Conservation (phyloP, 2,329 filamentous ascomycete genomes). For the Pestalotiopsis sp. region DNA sequence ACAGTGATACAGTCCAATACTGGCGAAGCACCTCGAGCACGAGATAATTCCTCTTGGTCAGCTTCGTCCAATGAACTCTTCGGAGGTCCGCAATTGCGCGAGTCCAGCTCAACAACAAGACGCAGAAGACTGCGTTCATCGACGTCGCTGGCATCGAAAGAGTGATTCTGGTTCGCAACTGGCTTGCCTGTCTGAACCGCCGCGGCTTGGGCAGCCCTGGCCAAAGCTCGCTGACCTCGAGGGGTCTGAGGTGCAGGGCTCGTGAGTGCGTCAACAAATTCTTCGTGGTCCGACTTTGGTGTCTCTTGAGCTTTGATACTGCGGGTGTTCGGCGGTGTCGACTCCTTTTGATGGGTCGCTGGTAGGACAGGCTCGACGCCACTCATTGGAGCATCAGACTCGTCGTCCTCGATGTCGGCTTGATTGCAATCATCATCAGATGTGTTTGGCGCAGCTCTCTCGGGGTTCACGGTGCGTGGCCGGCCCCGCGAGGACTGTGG, state of each 20-base stretch:
- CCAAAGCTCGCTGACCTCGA: constrained; percentile 16
- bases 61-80: background rate
- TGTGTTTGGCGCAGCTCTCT: background rate
- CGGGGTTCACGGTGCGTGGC: background rate
- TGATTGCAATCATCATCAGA: constrained; percentile 10
- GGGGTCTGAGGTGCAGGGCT: constrained; percentile 41
- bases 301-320: constrained; percentile 33
- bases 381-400: background rate
- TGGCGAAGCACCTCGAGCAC: constrained; percentile 10
- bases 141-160: constrained; percentile 37
- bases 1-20: constrained; percentile 28
- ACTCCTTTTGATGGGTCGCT: constrained; percentile 13
- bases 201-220: background rate
- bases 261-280: constrained; percentile 52
- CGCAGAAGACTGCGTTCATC: constrained; percentile 52
- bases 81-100: constrained; percentile 36
- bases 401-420: constrained; percentile 15
- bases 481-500: background rate
- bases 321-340: constrained; percentile 20
- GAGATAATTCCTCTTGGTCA: constrained; percentile 31
- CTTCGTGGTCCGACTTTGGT: constrained; percentile 47
- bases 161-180: constrained; percentile 24
- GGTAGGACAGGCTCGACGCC: background rate
- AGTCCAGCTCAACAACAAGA: constrained; percentile 54
- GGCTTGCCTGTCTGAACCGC: background rate